Evolutionary conservation across 2,329 filamentous ascomycete species (phyloP), one percentile per base, ranked within the genome.

Genomic region (Fusarium nelsonii): DNA sequence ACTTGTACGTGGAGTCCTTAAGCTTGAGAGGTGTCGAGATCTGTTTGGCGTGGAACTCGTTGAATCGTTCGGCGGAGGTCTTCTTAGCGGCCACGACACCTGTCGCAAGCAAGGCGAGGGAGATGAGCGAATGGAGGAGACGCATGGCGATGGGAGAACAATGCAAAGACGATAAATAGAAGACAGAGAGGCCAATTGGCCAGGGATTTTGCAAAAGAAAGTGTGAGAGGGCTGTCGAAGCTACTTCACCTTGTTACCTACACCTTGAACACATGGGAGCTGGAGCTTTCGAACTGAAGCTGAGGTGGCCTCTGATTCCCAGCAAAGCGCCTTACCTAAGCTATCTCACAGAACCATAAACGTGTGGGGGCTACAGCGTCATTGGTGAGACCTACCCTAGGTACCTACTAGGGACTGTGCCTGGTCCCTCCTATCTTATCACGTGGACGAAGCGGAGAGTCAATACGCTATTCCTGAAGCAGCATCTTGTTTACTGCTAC

Each of bases 1-100:
- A 87, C 72, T 87, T 85, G 84, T 96, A 99, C 48, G 85, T 84
- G 26, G 82, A 81, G 79, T 97, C 94, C 79, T 90, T 86, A 72
- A 99, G 88, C 82, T 93, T 93, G 77, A 97, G 75, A 7, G 94
- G 91, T 28, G 87, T 81, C 6, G 87, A 86, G 43, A 85, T 83
- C 60, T 90, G 85, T 61, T 94, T 90, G 69, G 87, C 78, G 77
- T 91, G 89, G 82, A 90, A 95, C 62, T 88, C 85, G 68, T 87
- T 78, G 83, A 95, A 97, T 75, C 87, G 89, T 78, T 92, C 88
- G 53, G 79, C 70, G 14, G 85, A 76, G 49, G 89, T 82, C 78
- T 91, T 89, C 77, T 91, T 91, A 54, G 91, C 87, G 48, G 87
- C 88, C 40, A 90, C 78, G 58, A 85, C 84, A 60, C 86, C 84